Conservation (phyloP, 2,329 filamentous ascomycete genomes). For the Juglanconis sp. region DNA sequence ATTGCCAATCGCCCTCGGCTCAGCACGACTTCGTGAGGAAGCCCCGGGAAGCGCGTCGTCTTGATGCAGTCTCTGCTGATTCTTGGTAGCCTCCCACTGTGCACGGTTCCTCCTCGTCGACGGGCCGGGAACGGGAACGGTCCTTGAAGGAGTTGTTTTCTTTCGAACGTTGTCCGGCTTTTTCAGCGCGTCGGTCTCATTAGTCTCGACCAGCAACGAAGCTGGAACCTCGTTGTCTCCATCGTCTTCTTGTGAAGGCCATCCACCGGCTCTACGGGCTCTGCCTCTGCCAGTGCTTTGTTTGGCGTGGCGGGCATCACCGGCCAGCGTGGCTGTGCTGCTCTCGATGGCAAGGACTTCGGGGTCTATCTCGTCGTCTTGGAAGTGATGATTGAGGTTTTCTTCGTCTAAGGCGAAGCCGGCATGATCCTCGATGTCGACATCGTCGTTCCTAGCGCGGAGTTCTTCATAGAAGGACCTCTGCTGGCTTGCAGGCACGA, state of each 20-base stretch:
- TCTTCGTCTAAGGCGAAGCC: constrained; percentile 49
- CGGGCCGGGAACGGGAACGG: constrained; percentile 34
- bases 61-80: constrained; percentile 48
- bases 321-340: constrained; percentile 38
- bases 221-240: constrained; percentile 60
- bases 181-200: constrained; percentile 27
- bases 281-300: neutral
- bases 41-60: constrained; percentile 30
- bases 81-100: constrained; percentile 54
- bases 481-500: constrained; percentile 32
- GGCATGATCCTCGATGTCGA: constrained; percentile 40
- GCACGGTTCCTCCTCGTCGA: constrained; percentile 42
- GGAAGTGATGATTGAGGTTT: constrained; percentile 50
- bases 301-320: constrained; percentile 5
- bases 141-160: constrained; percentile 23
- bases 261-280: constrained; percentile 12
- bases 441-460: constrained; percentile 35
- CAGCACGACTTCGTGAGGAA: constrained; percentile 23
- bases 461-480: constrained; percentile 51
- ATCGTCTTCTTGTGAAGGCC: constrained; percentile 44
- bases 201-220: constrained; percentile 59
- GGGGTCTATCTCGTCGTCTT: constrained; percentile 47
- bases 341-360: constrained; percentile 41
- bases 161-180: constrained; percentile 21
- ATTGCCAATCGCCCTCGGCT: constrained; percentile 26